phyloP scores from a whole-genome alignment of 306 rosid genomes.

The Clitoria ternatea region DNA sequence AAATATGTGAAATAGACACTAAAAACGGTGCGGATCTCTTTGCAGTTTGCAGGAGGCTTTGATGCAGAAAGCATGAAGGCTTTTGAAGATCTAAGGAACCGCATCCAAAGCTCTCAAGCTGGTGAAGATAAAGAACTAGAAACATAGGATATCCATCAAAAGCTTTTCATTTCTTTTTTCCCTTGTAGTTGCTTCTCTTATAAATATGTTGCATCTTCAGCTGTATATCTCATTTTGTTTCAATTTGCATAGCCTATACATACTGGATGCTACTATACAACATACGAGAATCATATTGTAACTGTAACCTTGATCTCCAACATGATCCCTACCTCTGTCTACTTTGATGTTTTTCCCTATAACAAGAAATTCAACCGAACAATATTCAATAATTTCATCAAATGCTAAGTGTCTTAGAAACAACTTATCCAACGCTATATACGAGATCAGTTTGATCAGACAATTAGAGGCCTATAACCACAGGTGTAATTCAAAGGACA shows the following conservation, averaged over 20 bases:
- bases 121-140: slow-evolving; percentile 55
- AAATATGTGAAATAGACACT: neutral
- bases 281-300: slow-evolving; percentile 22
- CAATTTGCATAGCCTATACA: slow-evolving; percentile 27
- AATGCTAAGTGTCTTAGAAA: neutral
- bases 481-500: slow-evolving; percentile 1
- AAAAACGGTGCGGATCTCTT: slow-evolving; percentile 23
- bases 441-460: neutral
- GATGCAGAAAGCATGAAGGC: slow-evolving; percentile 96
- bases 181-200: neutral
- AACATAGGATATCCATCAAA: slow-evolving; percentile 27
- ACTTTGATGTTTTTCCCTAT: neutral
- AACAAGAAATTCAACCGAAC: neutral
- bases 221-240: slow-evolving; percentile 35
- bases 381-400: neutral
- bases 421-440: neutral
- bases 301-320: neutral
- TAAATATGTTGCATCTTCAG: slow-evolving; percentile 12
- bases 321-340: neutral
- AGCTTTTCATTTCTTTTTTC: neutral
- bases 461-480: neutral
- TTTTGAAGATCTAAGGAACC: slow-evolving; percentile 81
- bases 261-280: slow-evolving; percentile 25
- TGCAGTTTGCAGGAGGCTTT: slow-evolving; percentile 93
- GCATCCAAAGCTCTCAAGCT: slow-evolving; percentile 43